Evolutionary conservation across 345 rosid genomes (phyloP).

Genomic region (Citrus cavaleriei): DNA sequence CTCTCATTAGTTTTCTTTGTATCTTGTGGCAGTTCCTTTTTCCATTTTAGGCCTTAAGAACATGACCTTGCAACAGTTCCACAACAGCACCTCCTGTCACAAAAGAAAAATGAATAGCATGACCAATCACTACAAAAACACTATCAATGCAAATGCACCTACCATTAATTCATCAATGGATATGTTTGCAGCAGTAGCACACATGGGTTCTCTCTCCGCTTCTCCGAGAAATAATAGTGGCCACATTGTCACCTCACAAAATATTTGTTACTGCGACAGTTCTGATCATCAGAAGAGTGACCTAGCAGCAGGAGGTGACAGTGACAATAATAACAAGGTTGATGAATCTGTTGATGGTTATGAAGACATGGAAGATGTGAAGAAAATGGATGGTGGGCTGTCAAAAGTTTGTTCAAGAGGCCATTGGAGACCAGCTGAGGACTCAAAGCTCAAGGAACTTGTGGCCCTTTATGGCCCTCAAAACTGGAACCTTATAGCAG

Average conservation of each 20-base stretch:
- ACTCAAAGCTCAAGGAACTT: constrained; percentile 38
- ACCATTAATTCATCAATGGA: constrained; percentile 21
- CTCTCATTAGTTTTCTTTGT: not conserved
- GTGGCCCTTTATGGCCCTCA: constrained; percentile 43
- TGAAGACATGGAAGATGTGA: constrained; percentile 22
- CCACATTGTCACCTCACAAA: not conserved
- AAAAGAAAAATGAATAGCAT: constrained; percentile 12
- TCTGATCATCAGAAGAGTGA: not conserved
- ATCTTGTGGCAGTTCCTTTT: constrained; percentile 14
- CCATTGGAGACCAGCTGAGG: constrained; percentile 47
- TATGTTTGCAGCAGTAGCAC: not conserved
- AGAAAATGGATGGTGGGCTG: not conserved
- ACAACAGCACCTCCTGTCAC: constrained; percentile 17
- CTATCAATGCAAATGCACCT: constrained; percentile 2
- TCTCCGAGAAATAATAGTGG: not conserved
- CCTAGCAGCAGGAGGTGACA: not conserved
- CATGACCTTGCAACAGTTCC: constrained; percentile 34
- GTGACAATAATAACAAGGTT: not conserved
- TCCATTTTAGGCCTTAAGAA: constrained; percentile 22
- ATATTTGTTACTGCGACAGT: not conserved
- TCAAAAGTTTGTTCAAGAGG: constrained; percentile 34
- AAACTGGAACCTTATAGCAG: constrained; percentile 45
- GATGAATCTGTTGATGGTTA: constrained; percentile 4
- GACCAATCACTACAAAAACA: not conserved
- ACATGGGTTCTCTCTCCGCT: constrained; percentile 18